Base-by-base conservation (phyloP, 208 protist genomes). In the Crithidia brevicula region DNA sequence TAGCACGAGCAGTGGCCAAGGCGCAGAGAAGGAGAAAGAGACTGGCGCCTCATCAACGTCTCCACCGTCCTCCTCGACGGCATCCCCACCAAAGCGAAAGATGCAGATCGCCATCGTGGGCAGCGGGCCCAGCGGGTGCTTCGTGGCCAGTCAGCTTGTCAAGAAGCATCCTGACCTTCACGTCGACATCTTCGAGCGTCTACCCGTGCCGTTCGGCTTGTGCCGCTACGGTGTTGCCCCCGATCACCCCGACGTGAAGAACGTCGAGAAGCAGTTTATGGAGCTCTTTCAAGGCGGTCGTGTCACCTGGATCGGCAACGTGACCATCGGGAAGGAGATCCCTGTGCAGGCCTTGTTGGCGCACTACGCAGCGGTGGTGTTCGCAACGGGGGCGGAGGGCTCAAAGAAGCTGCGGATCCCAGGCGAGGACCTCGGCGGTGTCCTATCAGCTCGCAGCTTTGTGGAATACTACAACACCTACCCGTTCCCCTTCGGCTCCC, bases 161-260 rank as follows among this genome's bases (percentile, higher is more conserved):
- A 92, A 95, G 74, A 80, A 81, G 58, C 64, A 85, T 45, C 67
- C 67, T 0, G 60, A 87, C 28, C 45, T 96, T 31, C 89, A 97
- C 66, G 89, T 98, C 7, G 94, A 97, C 67, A 85, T 99, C 11
- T 94, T 93, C 58, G 98, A 99, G 72, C 72, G 89, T 8, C 78
- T 99, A 30, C 97, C 97, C 0, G 94, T 98, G 45, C 97, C 98
- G 0, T 99, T 96, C 65, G 98, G 98, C n/a, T 74, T 99, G 13
- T 97, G 96, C 42, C 92, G 98, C 56, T 99, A 98, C 82, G 98
- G 98, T 36, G 98, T 99, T 13, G 96, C 98, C 6, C 98, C 98
- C 1, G 98, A 99, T 74, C 98, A 99, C 75, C 97, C 92, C 1
- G 97, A 99, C 60, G 97, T 98, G 49, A 99, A 99, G 68, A 96